Percentiles rank a stretch among this genome's conserved stretches.
These are phyloP conservation scores for Lepidium didymum DNA, from an alignment of 345 rosid genomes.

Conservation along the genomic window DNA sequence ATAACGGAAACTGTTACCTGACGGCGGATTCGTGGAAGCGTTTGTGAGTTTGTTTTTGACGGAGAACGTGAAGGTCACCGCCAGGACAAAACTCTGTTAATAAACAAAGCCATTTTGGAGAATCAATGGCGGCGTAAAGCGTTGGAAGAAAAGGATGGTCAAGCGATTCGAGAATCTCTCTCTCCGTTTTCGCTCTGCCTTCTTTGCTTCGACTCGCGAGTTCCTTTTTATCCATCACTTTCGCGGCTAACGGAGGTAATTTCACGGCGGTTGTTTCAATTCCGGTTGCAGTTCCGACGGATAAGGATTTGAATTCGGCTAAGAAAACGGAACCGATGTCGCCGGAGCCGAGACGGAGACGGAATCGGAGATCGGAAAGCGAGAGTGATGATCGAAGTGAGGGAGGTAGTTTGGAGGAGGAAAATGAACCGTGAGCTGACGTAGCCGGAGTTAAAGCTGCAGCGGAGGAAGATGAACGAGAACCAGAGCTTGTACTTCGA, in stretches of 20 bases:
- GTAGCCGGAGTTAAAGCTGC: slow-evolving; percentile 65
- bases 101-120: slow-evolving; percentile 76
- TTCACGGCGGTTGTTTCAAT: neutral
- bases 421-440: slow-evolving; percentile 58
- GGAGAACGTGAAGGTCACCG: slow-evolving; percentile 98
- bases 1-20: slow-evolving; percentile 41
- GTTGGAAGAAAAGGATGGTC: slow-evolving; percentile 91
- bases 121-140: slow-evolving; percentile 65
- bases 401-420: slow-evolving; percentile 39
- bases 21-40: slow-evolving; percentile 85
- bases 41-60: slow-evolving; percentile 67
- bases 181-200: slow-evolving; percentile 80
- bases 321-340: slow-evolving; percentile 91
- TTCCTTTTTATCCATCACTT: slow-evolving; percentile 92
- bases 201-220: slow-evolving; percentile 72
- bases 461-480: slow-evolving; percentile 54
- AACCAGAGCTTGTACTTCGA: slow-evolving; percentile 71
- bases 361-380: slow-evolving; percentile 70
- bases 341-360: slow-evolving; percentile 82
- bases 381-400: slow-evolving; percentile 41
- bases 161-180: slow-evolving; percentile 64
- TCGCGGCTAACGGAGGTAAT: slow-evolving; percentile 48
- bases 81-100: slow-evolving; percentile 92
- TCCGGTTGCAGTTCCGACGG: slow-evolving; percentile 9
- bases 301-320: slow-evolving; percentile 49